Evolutionary conservation across 2,329 filamentous ascomycete genomes (phyloP).

Genomic region (Ascochyta rabiei): DNA sequence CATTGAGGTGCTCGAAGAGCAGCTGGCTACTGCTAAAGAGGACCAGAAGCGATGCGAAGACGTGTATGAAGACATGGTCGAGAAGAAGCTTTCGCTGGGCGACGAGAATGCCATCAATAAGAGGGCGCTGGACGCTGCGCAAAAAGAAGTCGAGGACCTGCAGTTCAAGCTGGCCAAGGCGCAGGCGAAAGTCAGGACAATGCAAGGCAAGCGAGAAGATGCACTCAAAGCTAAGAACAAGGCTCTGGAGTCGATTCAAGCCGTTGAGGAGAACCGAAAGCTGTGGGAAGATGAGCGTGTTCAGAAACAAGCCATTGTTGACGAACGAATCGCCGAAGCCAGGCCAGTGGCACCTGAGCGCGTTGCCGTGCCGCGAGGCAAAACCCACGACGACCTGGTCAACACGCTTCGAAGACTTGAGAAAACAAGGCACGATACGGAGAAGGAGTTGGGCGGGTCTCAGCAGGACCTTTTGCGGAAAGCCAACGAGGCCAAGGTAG

Average conservation of each 20-base stretch:
- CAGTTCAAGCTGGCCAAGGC: conserved; percentile 37
- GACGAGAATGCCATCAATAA: conserved; percentile 41
- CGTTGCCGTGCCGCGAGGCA: conserved; percentile 37
- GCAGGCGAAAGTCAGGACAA: conserved; percentile 33
- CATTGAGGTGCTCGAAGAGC: conserved; percentile 50
- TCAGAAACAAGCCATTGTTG: conserved; percentile 35
- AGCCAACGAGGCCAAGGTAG: conserved; percentile 40
- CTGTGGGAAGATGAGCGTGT: conserved; percentile 35
- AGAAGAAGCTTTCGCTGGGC: conserved; percentile 53
- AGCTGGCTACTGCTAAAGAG: conserved; percentile 64
- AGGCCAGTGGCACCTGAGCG: conserved; percentile 30
- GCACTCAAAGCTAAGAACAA: conserved; percentile 52
- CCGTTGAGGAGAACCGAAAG: conserved; percentile 37
- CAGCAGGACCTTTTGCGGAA: conserved; percentile 34
- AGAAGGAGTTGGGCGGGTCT: conserved; percentile 44
- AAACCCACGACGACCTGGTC: conserved; percentile 41
- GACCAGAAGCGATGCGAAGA: conserved; percentile 45
- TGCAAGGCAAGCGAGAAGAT: conserved; percentile 39
- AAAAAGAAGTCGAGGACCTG: conserved; percentile 31
- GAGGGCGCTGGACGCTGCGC: conserved; percentile 36
- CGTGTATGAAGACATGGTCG: conserved; percentile 57
- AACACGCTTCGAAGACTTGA: conserved; percentile 37
- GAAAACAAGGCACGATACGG: conserved; percentile 33
- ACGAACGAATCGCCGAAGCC: conserved; percentile 28
- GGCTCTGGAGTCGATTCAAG: conserved; percentile 44